A percentile compares a stretch with the other conserved stretches of the same genome.
Evolutionary conservation across 768 basidiomycete genomes (phyloP).

Genomic region (Filobasidium floriforme): DNA sequence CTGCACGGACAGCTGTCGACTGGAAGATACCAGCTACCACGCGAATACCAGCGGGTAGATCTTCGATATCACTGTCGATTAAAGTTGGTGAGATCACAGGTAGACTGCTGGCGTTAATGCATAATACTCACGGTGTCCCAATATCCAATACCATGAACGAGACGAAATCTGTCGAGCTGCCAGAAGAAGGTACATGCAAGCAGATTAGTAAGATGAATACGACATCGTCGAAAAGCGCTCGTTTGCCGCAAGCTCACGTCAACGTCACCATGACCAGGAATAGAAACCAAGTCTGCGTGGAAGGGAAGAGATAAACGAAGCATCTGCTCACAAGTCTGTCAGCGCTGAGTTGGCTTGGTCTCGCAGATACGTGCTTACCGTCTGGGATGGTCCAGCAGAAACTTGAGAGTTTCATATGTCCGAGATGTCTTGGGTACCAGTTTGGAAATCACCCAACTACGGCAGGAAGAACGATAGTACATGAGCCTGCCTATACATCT

Average conservation of each 20-base stretch:
- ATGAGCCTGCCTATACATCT: background rate
- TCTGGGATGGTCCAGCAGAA: conserved; percentile 89
- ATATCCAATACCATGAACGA: conserved; percentile 84
- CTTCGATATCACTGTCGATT: conserved; percentile 50
- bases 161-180: conserved; percentile 74
- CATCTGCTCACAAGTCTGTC: conserved; percentile 49
- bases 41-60: conserved; percentile 63
- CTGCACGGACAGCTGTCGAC: conserved; percentile 67
- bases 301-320: conserved; percentile 82
- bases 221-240: background rate
- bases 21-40: conserved; percentile 72
- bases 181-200: background rate
- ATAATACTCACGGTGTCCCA: conserved; percentile 52
- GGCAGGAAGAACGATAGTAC: conserved; percentile 17
- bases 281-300: conserved; percentile 90
- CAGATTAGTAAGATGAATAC: too few relatives aligned
- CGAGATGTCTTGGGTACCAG: conserved; percentile 56
- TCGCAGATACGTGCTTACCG: conserved; percentile 36
- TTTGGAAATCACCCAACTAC: conserved; percentile 68
- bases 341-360: background rate
- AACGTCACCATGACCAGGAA: conserved; percentile 59
- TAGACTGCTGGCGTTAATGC: background rate
- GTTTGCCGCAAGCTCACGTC: conserved; percentile 52
- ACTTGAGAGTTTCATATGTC: conserved; percentile 70
- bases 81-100: background rate